Percentiles rank a stretch among this genome's conserved stretches.
Evolutionary conservation across 257 asterid species (phyloP).

Genomic region (Solanum tarapatanum): DNA sequence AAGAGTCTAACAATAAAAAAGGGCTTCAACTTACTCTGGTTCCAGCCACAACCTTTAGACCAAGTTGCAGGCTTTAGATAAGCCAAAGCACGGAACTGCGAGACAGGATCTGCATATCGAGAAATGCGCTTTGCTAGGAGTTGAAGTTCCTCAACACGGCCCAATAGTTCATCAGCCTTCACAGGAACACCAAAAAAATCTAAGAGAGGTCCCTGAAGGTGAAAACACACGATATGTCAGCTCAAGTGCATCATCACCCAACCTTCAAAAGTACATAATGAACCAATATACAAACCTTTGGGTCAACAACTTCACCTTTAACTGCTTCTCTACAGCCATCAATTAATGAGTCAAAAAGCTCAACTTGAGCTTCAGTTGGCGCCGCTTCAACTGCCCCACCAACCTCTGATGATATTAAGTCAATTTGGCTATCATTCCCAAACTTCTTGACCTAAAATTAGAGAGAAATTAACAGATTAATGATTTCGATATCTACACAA

Average conservation of each 20-base stretch:
- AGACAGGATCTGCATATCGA: conserved; percentile 75
- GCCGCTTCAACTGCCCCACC: conserved; percentile 95
- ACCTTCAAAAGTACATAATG: background rate
- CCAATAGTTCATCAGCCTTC: conserved; percentile 82
- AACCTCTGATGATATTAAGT: conserved; percentile 79
- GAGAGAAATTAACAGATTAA: background rate
- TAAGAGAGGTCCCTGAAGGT: conserved; percentile 74
- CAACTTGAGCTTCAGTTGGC: conserved; percentile 85
- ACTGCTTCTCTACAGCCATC: conserved; percentile 93
- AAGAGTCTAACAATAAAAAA: background rate
- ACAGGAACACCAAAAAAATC: conserved; percentile 98
- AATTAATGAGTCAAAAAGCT: conserved; percentile 81
- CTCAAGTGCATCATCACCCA: background rate
- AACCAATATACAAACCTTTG: conserved; percentile 38
- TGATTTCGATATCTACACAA: background rate
- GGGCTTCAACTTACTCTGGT: conserved; percentile 64
- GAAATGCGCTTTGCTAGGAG: conserved; percentile 85
- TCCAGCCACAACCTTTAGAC: conserved; percentile 99
- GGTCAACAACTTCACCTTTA: conserved; percentile 56
- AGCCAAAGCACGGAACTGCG: conserved; percentile 76
- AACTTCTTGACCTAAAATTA: conserved; percentile 77
- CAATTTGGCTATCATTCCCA: conserved; percentile 83
- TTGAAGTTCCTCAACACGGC: conserved; percentile 94
- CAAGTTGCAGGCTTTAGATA: conserved; percentile 89
- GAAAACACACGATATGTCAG: background rate